These are phyloP conservation scores for Sporothrix pseudoabietina DNA, from an alignment of 2,329 filamentous ascomycete species.

Conservation along the genomic window DNA sequence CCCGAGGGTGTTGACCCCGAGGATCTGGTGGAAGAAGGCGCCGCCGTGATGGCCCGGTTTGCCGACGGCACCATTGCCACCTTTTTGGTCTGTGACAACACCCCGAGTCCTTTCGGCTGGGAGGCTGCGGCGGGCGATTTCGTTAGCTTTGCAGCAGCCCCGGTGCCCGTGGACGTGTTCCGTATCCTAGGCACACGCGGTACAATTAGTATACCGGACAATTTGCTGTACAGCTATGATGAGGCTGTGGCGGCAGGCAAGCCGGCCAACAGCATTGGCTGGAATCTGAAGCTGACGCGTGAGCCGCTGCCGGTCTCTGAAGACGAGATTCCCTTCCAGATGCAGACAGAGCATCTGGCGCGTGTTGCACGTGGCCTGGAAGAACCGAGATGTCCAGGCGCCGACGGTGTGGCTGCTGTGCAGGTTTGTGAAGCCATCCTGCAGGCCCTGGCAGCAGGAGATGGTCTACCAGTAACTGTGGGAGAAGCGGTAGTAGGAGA, in stretches of 20 bases:
- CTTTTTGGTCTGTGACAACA: constrained; percentile 1
- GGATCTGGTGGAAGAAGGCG: constrained; percentile 3
- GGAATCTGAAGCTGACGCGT: not conserved
- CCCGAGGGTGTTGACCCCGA: not conserved
- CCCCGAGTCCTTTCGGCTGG: constrained; percentile 22
- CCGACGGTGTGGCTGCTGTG: not conserved
- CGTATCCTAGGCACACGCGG: not conserved
- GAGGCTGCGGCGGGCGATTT: constrained; percentile 1
- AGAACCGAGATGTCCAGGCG: not conserved
- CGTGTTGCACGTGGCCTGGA: not conserved
- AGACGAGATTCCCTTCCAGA: constrained; percentile 6
- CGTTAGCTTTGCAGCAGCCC: not conserved
- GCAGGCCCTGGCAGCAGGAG: not conserved
- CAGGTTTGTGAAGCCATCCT: constrained; percentile 14
- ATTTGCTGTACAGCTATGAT: not conserved
- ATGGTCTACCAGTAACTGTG: not conserved
- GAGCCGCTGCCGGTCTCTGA: not conserved
- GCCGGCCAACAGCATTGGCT: not conserved
- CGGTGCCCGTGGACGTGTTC: not conserved
- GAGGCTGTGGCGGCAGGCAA: not conserved
- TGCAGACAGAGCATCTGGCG: not conserved
- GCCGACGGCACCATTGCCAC: constrained; percentile 1
- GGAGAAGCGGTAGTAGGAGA: too few relatives aligned
- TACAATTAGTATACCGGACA: not conserved
- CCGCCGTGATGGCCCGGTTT: not conserved